phyloP scores from a whole-genome alignment of 441 rosid species.

The Metrosideros polymorpha region DNA sequence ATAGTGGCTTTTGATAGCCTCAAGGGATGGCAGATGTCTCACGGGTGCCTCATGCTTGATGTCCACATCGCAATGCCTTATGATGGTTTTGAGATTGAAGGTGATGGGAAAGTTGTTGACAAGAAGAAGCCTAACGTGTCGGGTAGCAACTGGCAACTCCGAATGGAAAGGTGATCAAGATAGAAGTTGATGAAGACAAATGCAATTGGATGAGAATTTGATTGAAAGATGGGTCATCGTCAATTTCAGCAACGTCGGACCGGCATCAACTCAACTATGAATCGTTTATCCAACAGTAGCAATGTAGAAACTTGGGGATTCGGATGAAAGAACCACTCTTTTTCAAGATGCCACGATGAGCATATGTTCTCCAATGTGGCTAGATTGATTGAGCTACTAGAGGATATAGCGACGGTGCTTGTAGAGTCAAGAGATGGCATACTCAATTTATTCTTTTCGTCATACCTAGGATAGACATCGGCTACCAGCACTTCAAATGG shows the following conservation, averaged over 20 bases:
- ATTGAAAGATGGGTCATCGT: slow-evolving; percentile 65
- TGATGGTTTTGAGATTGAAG: slow-evolving; percentile 38
- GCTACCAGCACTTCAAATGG: no score
- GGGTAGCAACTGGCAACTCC: slow-evolving; percentile 18
- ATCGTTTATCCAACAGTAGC: slow-evolving; percentile 24
- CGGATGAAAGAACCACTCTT: no score
- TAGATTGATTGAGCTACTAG: no score
- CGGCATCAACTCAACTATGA: no score
- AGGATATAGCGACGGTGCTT: no score
- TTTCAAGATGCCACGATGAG: no score
- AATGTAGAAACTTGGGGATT: slow-evolving; percentile 38
- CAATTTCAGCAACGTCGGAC: slow-evolving; percentile 47
- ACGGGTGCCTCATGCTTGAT: slow-evolving; percentile 29
- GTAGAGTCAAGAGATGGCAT: no score
- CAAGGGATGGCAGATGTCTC: slow-evolving; percentile 14
- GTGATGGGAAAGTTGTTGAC: slow-evolving; percentile 62
- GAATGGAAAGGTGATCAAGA: slow-evolving; percentile 23
- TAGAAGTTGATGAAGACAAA: slow-evolving; percentile 45
- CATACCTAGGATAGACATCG: no score
- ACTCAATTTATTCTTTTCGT: no score
- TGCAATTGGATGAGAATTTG: slow-evolving; percentile 74
- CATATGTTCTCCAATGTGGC: no score
- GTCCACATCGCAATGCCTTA: slow-evolving; percentile 61
- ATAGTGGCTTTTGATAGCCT: slow-evolving; percentile 39
- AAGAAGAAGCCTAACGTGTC: slow-evolving; percentile 25